Conservation (phyloP, 106 monocot genomes). For the Xerophyta viscosa region DNA sequence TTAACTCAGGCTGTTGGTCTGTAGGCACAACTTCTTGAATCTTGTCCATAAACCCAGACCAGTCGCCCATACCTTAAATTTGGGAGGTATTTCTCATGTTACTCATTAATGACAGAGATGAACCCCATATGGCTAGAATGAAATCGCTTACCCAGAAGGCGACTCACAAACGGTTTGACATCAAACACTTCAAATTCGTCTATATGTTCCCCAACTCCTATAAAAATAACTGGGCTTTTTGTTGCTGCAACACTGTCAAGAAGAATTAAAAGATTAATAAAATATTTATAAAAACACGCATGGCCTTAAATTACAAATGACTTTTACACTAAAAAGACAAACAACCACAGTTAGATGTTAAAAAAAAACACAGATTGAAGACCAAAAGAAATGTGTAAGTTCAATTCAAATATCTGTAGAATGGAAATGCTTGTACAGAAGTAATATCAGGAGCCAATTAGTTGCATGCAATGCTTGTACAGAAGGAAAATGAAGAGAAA, state of each 20-base stretch:
- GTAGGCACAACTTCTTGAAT: conserved; percentile 97
- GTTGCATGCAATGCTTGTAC: too few relatives aligned
- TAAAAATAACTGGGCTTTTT: conserved; percentile 97
- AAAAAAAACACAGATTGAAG: too few relatives aligned
- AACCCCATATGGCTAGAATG: too few relatives aligned
- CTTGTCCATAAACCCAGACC: conserved; percentile 99
- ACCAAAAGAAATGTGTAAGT: too few relatives aligned
- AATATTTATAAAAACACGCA: not conserved
- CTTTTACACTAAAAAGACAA: too few relatives aligned
- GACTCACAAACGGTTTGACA: conserved; percentile 98
- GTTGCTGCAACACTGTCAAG: conserved; percentile 90
- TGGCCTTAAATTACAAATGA: not conserved
- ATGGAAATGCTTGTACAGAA: too few relatives aligned
- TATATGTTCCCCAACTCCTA: conserved; percentile 99
- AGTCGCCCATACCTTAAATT: conserved; percentile 81
- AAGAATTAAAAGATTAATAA: not conserved
- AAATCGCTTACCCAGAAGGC: conserved; percentile 65
- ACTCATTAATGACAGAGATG: too few relatives aligned
- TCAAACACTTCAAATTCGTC: conserved; percentile 98
- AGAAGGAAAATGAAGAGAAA: not conserved
- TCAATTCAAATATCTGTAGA: too few relatives aligned
- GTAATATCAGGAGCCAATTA: too few relatives aligned
- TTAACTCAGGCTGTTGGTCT: conserved; percentile 95
- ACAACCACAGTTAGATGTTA: too few relatives aligned
- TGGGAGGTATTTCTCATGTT: not conserved